phyloP scores from a whole-genome alignment of 192 early-diverging fungal species.

The Diversispora eburnea region DNA sequence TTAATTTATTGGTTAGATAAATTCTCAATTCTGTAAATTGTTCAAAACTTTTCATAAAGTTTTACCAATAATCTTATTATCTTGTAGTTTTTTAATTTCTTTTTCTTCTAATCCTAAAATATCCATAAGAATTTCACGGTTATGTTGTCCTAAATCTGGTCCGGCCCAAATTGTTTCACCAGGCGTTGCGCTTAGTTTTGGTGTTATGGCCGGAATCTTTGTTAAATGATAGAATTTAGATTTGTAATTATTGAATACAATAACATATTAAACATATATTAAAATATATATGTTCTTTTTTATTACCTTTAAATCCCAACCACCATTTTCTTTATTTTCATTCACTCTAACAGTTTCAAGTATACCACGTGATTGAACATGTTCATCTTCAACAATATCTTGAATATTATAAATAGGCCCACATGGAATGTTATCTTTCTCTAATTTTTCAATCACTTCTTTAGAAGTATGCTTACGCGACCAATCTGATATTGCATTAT shows the following conservation, averaged over 20 bases:
- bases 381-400: slow-evolving; percentile 48
- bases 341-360: slow-evolving; percentile 41
- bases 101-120: slow-evolving; percentile 32
- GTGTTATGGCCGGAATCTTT: slow-evolving; percentile 43
- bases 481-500: slow-evolving; percentile 44
- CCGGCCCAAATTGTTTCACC: slow-evolving; percentile 51
- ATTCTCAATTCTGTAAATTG: neutral
- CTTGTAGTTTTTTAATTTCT: slow-evolving; percentile 34
- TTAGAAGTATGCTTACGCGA: slow-evolving; percentile 34
- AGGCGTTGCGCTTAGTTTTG: slow-evolving; percentile 39
- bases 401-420: slow-evolving; percentile 49
- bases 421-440: slow-evolving; percentile 43
- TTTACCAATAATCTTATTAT: slow-evolving; percentile 32
- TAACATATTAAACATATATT: neutral
- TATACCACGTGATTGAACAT: slow-evolving; percentile 43
- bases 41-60: slow-evolving; percentile 6
- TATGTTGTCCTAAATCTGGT: slow-evolving; percentile 48
- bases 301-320: slow-evolving; percentile 42
- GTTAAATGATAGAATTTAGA: neutral
- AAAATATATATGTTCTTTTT: neutral
- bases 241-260: neutral
- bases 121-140: slow-evolving; percentile 32
- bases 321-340: slow-evolving; percentile 33
- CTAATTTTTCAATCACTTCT: slow-evolving; percentile 36
- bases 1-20: too few relatives aligned